phyloP scores from a whole-genome alignment of 2,329 filamentous ascomycete genomes.

The Sporothrix curviconia region DNA sequence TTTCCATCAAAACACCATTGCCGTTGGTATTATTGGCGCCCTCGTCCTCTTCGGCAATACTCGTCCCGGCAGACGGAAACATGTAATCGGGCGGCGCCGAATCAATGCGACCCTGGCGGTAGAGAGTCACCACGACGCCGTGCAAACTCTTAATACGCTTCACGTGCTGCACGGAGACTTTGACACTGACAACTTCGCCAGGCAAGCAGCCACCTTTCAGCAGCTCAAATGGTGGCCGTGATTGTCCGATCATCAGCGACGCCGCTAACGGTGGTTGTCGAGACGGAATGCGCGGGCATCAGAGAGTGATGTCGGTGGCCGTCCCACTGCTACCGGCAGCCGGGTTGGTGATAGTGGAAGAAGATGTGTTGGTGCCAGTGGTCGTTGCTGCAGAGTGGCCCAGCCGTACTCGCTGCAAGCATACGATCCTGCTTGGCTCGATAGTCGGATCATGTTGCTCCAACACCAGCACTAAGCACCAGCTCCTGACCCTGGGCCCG shows the following conservation, averaged over 20 bases:
- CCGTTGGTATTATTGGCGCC: neutral
- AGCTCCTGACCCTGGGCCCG: neutral
- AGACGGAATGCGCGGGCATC: neutral
- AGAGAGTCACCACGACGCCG: constrained; percentile 87
- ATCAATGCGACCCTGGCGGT: constrained; percentile 85
- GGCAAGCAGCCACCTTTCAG: constrained; percentile 76
- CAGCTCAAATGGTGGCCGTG: constrained; percentile 76
- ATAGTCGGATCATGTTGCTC: constrained; percentile 34
- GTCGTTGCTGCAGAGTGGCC: neutral
- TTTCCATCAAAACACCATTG: neutral
- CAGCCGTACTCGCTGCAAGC: constrained; percentile 31
- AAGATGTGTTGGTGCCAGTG: constrained; percentile 8
- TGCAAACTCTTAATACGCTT: constrained; percentile 86
- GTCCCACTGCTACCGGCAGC: neutral
- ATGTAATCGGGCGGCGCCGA: constrained; percentile 52
- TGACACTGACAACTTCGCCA: constrained; percentile 75
- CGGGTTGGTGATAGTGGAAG: constrained; percentile 6
- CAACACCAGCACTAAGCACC: no score
- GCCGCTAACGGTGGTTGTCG: constrained; percentile 27
- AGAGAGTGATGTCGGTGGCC: neutral
- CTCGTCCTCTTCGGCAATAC: constrained; percentile 10
- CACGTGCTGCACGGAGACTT: constrained; percentile 77
- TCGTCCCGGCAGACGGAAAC: constrained; percentile 27
- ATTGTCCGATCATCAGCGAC: constrained; percentile 67
- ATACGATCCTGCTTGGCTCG: constrained; percentile 35